A percentile compares a stretch with the other conserved stretches of the same genome.
phyloP scores from a whole-genome alignment of 768 basidiomycete genomes.

The Calocybe indica region DNA sequence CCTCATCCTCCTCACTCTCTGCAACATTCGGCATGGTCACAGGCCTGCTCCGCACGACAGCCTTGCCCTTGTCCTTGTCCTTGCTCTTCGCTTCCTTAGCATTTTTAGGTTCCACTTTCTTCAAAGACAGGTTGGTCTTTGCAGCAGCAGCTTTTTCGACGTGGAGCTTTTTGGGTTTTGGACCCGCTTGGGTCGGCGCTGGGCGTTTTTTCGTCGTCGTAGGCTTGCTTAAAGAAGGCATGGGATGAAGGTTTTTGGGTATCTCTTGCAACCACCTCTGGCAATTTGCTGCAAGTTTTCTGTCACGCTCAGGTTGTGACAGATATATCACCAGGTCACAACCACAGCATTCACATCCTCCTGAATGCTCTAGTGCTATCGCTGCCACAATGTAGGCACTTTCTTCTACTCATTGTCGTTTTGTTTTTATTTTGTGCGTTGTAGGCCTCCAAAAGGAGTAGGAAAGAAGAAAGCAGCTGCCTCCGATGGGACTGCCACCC shows the following conservation, averaged over 20 bases:
- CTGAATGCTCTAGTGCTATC: neutral
- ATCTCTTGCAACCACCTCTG: no score
- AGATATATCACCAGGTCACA: no score
- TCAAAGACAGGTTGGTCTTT: constrained; percentile 25
- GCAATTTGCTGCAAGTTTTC: no score
- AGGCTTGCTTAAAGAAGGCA: constrained; percentile 37
- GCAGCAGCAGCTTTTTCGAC: constrained; percentile 9
- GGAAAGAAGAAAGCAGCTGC: constrained; percentile 32
- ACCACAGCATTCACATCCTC: neutral
- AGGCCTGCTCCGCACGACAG: constrained; percentile 41
- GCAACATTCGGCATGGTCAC: constrained; percentile 36
- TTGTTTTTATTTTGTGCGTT: neutral
- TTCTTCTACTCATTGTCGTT: neutral
- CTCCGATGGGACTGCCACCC: constrained; percentile 39
- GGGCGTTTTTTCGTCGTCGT: constrained; percentile 41
- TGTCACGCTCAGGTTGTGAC: no score
- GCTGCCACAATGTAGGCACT: neutral
- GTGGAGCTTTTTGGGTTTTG: constrained; percentile 48
- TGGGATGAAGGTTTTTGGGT: neutral
- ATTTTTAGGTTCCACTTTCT: constrained; percentile 23
- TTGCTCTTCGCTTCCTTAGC: no score
- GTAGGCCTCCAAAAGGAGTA: constrained; percentile 41
- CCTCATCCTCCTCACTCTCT: constrained; percentile 25
- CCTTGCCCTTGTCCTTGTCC: no score
- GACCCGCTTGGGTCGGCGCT: constrained; percentile 39